Percentiles rank a stretch among this genome's conserved stretches.
These are phyloP conservation scores for Penicillium chermesinum DNA, from an alignment of 495 filamentous ascomycete genomes.

Conservation along the genomic window DNA sequence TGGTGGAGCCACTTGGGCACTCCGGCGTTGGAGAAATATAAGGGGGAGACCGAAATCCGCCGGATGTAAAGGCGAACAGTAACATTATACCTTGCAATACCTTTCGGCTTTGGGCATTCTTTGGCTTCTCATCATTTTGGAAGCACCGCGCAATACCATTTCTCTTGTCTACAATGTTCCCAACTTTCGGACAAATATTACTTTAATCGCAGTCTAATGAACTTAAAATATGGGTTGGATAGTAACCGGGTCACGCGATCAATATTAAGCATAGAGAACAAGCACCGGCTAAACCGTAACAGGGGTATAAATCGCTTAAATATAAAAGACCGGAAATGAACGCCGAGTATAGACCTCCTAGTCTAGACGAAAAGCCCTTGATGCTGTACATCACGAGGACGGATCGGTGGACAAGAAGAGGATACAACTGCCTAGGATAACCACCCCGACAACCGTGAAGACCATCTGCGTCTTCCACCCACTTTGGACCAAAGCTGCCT, in stretches of 20 bases:
- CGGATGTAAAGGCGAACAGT: conserved; percentile 60
- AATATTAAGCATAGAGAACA: neutral
- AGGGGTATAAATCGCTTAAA: neutral
- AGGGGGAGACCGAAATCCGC: conserved; percentile 77
- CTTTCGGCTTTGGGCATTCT: too few relatives aligned
- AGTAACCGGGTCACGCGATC: too few relatives aligned
- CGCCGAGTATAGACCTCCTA: too few relatives aligned
- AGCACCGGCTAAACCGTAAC: too few relatives aligned
- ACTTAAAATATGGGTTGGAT: too few relatives aligned
- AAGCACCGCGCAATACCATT: conserved; percentile 8
- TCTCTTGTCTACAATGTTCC: neutral
- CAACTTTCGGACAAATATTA: neutral
- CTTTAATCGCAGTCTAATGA: neutral
- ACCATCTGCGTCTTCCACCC: conserved; percentile 88
- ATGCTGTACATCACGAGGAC: neutral
- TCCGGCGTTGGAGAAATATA: conserved; percentile 73
- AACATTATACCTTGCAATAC: neutral
- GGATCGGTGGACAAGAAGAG: conserved; percentile 54
- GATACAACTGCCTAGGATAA: conserved; percentile 77
- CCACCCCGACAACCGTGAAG: conserved; percentile 68
- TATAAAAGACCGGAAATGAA: neutral
- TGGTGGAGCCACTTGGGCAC: conserved; percentile 91
- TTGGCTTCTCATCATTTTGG: conserved; percentile 2
- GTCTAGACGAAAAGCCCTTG: too few relatives aligned
- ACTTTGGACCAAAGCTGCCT: conserved; percentile 80